Base-by-base conservation (phyloP, 139 green algal genomes). In the Tetradesmus obliquus region DNA sequence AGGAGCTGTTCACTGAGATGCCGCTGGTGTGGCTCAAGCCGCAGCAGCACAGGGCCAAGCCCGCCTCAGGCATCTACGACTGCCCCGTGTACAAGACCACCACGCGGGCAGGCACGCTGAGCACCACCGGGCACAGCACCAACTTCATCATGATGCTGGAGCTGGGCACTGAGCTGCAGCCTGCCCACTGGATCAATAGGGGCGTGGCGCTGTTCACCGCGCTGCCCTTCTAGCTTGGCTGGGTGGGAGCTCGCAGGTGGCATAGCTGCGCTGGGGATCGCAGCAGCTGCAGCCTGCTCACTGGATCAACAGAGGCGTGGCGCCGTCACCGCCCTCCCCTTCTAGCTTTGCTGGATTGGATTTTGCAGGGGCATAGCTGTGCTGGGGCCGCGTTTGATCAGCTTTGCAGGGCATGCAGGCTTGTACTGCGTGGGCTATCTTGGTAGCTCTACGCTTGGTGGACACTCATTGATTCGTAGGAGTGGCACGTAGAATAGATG, bases 121-220 rank as follows among this genome's bases (percentile, higher is more conserved):
- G 92, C 86, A 98, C 97, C 3, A 98, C 97, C 4, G 97, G 97
- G 10, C 97, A 98, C 93, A 97, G 94, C 32, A 98, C 97, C 58
- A 98, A 98, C 94, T 98, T 98, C 92, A 94, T 98, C 10, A 96
- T 98, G 94, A 96, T 95, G 90, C 69, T 98, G 55, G 96, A 98
- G 90, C 74, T 98, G 85, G 91, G 93, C 19, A 95, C 69, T n/a
- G 94, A 95, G 45, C n/a, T 95, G 94, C 55, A 92, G 62, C 91
- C 97, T 79, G 88, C 83, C 20, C 96, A 97, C 93, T 98, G 97
- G 97, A 95, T 98, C 88, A 96, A 97, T 89, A 76, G 97, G 0
- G 95, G 95, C 5, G 95, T 98, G 22, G 97, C 94, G 5, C 92
- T 98, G 19, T 98, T 98, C 90, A 97, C 95, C 9, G 93, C 93